Evolutionary conservation across 2,329 filamentous ascomycete species (phyloP).

Genomic region (Orbilia oligospora): DNA sequence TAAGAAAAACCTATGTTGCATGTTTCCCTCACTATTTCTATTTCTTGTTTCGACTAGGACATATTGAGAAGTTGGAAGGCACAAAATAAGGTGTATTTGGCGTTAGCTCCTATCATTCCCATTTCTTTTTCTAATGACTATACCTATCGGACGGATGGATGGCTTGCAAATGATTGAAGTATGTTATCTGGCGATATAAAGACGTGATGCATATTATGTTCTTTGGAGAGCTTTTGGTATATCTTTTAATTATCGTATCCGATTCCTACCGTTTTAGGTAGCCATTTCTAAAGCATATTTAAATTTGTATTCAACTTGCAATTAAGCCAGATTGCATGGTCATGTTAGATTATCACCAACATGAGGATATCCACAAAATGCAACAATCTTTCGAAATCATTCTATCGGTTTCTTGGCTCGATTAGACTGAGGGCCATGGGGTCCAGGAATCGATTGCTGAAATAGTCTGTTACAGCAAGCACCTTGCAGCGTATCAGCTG

Average conservation of each 20-base stretch:
- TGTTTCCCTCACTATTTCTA: constrained; percentile 10
- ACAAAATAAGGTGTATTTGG: constrained; percentile 29
- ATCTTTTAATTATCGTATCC: not conserved
- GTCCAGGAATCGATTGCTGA: not conserved
- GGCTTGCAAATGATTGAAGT: constrained; percentile 1
- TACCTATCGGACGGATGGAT: constrained; percentile 19
- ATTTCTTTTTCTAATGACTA: constrained; percentile 3
- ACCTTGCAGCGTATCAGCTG: not conserved
- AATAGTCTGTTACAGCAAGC: constrained; percentile 2
- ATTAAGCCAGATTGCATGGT: not conserved
- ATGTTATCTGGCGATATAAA: constrained; percentile 17
- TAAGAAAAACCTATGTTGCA: constrained; percentile 5
- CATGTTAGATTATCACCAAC: not conserved
- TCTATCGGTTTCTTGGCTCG: constrained; percentile 7
- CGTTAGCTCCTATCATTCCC: not conserved
- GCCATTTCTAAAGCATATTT: not conserved
- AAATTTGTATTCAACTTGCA: not conserved
- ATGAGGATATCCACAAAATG: not conserved
- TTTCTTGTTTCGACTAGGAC: constrained; percentile 15
- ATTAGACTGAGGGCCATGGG: not conserved
- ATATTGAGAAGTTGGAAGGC: constrained; percentile 33
- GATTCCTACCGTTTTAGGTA: not conserved
- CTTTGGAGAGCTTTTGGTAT: constrained; percentile 11
- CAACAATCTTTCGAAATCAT: constrained; percentile 11
- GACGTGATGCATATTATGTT: constrained; percentile 25